Base-by-base conservation (phyloP, 495 filamentous ascomycete genomes). In the Venustampulla echinocandica region DNA sequence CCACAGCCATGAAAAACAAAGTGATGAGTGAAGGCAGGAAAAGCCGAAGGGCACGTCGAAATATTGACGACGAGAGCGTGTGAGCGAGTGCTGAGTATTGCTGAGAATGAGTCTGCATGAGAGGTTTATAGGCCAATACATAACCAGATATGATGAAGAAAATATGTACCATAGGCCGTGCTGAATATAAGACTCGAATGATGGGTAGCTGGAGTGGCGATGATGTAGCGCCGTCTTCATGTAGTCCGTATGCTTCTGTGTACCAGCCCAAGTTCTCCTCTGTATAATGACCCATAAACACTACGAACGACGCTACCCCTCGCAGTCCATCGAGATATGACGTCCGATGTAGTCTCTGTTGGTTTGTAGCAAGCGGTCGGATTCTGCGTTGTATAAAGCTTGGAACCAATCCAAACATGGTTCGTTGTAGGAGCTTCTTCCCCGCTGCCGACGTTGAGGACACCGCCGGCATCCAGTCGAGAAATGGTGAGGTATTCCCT, bases 121-220 rank as follows among this genome's bases (percentile, higher is more conserved):
- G 58, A 0, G 82, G 76, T 49, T 82, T 81, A 50, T 77, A 75
- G 11, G 79, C 80, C 7, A 85, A 66, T 1, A 79, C 80, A 49
- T 80, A 82, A 50, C 82, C 81, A 4, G 80, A 83, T 34, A 86
- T 78, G 46, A 84, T 76, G 63, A 84, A 85, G 68, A 86, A 85
- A 37, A 84, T 75, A 57, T 79, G 73, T 9, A 86, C 81, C 80
- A 83, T 82, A 39, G 82, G 77, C 41, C 77, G 74, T 23, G 79
- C 81, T 5, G 75, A 77, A 57, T 76, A 78, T 10, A 84, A 52
- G 46, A 85, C 62, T 39, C 81, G 74, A 3, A 84, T 22, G 49
- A 81, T 71, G 3, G 81, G 82, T 11, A 85, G 62, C 60, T 85
- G 82, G 40, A 80, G 69, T 37, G 79, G 44, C 40, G 68, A 60